Base-by-base conservation (phyloP, 176 grass and related monocot genomes). In the Dendrocalamus sinicus region DNA sequence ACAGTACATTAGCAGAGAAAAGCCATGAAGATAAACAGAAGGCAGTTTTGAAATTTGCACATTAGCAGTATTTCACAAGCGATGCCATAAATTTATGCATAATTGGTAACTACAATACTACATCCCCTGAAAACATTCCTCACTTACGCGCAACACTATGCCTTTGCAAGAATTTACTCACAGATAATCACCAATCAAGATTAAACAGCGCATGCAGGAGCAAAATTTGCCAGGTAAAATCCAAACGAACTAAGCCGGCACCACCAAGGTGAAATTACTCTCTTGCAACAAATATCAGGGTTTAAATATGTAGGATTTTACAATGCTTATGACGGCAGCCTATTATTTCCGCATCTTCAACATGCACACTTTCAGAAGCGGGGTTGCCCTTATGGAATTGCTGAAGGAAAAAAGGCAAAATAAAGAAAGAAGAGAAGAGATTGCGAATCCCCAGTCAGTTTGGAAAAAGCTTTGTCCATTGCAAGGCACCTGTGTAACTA, bases 311-410 rank as follows among this genome's bases (percentile, higher is more conserved):
- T 50, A 50, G 23, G 46, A 51, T 51, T 51, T 28, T 30, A 50
- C 23, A 73, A 51, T 73, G 69, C 13, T 50, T 17, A 51, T 51
- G 71, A 73, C 14, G 13, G 71, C 23, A 73, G 8, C 71, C 54
- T 66, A 73, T 84, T 88, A 78, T 88, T 88, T 55, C 80, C 55
- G n/a, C 53, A 70, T 64, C 44, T 28, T 54, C 44, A 65, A 80
- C 32, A 72, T 32, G 40, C 40, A 39, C 75, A 80, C 7, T 73
- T 73, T 65, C 30, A 54, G 32, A 89, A 22, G 66, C 79, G 63
- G 50, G 69, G 74, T 74, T 89, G 83, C 86, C 77, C 71, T 84
- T 60, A 89, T 43, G 67, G 75, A 88, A 51, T 41, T 85, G 67
- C 51, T 70, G 17, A 70, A 73, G 57, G 65, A 75, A 57, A 64